Evolutionary conservation across 805 yeast species (phyloP).

Genomic region (Trichomonascus vanleenenianus): DNA sequence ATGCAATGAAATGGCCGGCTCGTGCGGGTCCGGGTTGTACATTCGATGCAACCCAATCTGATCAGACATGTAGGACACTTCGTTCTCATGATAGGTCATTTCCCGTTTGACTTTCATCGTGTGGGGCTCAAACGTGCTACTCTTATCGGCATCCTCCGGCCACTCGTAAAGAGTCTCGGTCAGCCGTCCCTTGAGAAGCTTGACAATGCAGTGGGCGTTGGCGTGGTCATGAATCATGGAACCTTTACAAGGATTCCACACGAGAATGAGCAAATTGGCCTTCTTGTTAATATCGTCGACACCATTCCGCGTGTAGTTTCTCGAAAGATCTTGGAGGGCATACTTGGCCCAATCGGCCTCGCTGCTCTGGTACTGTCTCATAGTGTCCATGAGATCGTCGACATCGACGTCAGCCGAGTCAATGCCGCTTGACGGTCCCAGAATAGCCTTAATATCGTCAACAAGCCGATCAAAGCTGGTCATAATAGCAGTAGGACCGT

Average conservation of each 20-base stretch:
- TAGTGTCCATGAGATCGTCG: constrained; percentile 34
- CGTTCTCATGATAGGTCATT: constrained; percentile 26
- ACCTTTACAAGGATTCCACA: constrained; percentile 62
- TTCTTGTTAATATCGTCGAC: constrained; percentile 61
- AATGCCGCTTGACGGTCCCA: constrained; percentile 31
- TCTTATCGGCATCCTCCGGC: constrained; percentile 29
- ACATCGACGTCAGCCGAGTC: constrained; percentile 46
- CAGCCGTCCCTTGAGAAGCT: constrained; percentile 52
- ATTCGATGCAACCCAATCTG: constrained; percentile 59
- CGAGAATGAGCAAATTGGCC: constrained; percentile 59
- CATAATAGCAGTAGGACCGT: too few species aligned
- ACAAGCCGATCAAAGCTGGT: constrained; percentile 28
- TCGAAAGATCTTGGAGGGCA: constrained; percentile 45
- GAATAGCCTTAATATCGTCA: constrained; percentile 25
- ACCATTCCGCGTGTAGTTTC: constrained; percentile 60
- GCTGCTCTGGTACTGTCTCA: constrained; percentile 42
- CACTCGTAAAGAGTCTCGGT: constrained; percentile 49
- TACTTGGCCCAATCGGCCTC: constrained; percentile 50
- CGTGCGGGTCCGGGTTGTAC: constrained; percentile 37
- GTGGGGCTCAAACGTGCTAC: constrained; percentile 1
- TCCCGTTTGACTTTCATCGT: constrained; percentile 21
- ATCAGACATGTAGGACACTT: constrained; percentile 61
- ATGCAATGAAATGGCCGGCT: constrained; percentile 55
- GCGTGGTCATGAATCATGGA: constrained; percentile 71
- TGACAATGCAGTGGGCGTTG: constrained; percentile 69